A percentile compares a stretch with the other conserved stretches of the same genome.
Conservation (phyloP, 345 rosid species). For the Anacardium occidentale region DNA sequence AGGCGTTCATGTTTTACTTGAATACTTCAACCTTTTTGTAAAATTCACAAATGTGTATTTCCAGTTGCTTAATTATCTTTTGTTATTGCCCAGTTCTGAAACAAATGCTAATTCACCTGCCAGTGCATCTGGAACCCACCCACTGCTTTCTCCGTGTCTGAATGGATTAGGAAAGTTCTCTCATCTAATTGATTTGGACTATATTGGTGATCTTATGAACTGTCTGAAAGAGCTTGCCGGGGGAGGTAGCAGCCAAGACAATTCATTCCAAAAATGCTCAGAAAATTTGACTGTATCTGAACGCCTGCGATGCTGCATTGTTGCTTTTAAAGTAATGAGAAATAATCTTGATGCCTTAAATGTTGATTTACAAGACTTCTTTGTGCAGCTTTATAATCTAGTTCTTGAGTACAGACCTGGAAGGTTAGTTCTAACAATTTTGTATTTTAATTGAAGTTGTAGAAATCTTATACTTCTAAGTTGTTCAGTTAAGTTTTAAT, state of each 20-base stretch:
- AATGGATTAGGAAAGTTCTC: slow-evolving; percentile 85
- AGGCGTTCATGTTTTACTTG: background rate
- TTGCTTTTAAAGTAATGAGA: slow-evolving; percentile 95
- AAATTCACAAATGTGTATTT: slow-evolving; percentile 1
- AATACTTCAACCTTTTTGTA: background rate
- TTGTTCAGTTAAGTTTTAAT: too few species aligned
- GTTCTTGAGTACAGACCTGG: slow-evolving; percentile 90
- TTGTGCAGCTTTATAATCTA: slow-evolving; percentile 85
- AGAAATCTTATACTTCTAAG: background rate
- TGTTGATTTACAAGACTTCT: slow-evolving; percentile 91
- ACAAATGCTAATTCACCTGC: slow-evolving; percentile 32
- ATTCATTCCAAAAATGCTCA: slow-evolving; percentile 36
- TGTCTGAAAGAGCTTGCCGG: slow-evolving; percentile 83
- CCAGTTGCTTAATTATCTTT: background rate
- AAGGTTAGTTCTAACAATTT: slow-evolving; percentile 51
- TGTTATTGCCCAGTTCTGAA: slow-evolving; percentile 44
- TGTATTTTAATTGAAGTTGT: background rate
- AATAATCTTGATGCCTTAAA: slow-evolving; percentile 91
- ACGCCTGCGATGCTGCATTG: slow-evolving; percentile 82
- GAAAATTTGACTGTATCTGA: slow-evolving; percentile 59
- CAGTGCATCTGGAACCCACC: slow-evolving; percentile 47
- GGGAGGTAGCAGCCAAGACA: slow-evolving; percentile 37
- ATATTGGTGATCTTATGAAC: slow-evolving; percentile 85
- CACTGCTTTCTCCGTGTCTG: slow-evolving; percentile 79
- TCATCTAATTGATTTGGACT: slow-evolving; percentile 79